Percentiles rank a stretch among this genome's conserved stretches.
Evolutionary conservation across 129 eudicot species (phyloP).

Genomic region (Mikania micrantha): DNA sequence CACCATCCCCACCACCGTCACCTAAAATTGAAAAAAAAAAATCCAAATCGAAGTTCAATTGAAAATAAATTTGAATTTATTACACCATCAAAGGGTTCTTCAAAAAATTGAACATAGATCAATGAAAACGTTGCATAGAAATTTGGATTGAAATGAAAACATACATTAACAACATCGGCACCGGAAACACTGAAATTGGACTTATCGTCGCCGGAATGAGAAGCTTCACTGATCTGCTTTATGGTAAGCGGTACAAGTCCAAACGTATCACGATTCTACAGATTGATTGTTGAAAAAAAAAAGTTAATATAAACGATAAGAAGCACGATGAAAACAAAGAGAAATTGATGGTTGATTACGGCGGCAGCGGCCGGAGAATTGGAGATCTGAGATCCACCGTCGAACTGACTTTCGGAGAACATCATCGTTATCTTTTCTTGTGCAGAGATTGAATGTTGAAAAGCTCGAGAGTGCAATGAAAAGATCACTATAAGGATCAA

Average conservation of each 20-base stretch:
- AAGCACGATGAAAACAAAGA: neutral
- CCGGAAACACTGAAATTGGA: constrained; percentile 56
- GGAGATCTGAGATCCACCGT: constrained; percentile 61
- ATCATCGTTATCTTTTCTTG: constrained; percentile 4
- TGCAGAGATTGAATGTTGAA: neutral
- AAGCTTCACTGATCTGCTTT: constrained; percentile 81
- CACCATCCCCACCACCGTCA: constrained; percentile 74
- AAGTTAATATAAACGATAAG: neutral
- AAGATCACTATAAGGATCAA: neutral
- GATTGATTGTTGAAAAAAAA: neutral
- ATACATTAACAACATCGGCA: constrained; percentile 66
- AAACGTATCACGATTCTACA: constrained; percentile 64
- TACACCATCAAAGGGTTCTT: neutral
- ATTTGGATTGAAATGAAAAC: neutral
- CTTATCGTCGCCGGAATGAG: constrained; percentile 77
- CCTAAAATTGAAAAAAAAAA: constrained; percentile 32
- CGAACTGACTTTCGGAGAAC: constrained; percentile 40
- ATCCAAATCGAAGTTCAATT: neutral
- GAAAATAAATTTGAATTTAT: neutral
- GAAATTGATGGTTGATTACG: constrained; percentile 6
- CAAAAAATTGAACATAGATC: neutral
- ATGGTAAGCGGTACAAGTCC: constrained; percentile 62
- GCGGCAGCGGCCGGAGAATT: constrained; percentile 27
- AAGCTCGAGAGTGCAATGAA: neutral
- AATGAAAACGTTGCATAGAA: neutral